Conservation (phyloP, 2,329 filamentous ascomycete genomes). For the Alternaria solani region DNA sequence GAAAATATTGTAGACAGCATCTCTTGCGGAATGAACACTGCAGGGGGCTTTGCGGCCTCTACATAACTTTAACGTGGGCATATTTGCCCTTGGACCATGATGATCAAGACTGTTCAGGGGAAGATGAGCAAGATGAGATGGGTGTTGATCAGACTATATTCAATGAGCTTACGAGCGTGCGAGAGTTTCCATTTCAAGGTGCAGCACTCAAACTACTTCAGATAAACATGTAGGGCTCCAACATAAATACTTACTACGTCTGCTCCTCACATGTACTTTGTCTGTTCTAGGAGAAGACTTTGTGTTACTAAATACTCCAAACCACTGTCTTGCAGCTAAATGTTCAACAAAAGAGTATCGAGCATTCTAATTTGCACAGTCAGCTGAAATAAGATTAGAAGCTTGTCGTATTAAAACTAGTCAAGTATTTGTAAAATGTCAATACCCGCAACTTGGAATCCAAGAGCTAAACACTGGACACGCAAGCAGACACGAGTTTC, state of each 20-base stretch:
- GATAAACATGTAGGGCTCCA: not conserved
- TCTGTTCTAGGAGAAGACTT: not conserved
- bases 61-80: too few relatives aligned
- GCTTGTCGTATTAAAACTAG: not conserved
- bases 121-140: not conserved
- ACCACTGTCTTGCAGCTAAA: not conserved
- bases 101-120: not conserved
- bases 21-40: slow-evolving; percentile 51
- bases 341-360: not conserved
- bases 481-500: not conserved
- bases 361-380: not conserved
- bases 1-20: slow-evolving; percentile 48
- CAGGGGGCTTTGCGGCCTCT: slow-evolving; percentile 57
- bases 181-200: not conserved
- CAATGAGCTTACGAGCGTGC: not conserved
- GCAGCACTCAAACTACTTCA: not conserved
- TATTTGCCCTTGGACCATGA: not conserved
- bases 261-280: too few relatives aligned
- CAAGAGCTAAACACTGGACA: not conserved
- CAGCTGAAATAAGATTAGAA: not conserved
- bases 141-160: not conserved
- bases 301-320: not conserved
- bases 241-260: too few relatives aligned
- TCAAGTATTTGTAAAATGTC: not conserved
- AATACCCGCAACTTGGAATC: not conserved